Conservation (phyloP, 2,329 filamentous ascomycete species). For the Fusarium sp. region DNA sequence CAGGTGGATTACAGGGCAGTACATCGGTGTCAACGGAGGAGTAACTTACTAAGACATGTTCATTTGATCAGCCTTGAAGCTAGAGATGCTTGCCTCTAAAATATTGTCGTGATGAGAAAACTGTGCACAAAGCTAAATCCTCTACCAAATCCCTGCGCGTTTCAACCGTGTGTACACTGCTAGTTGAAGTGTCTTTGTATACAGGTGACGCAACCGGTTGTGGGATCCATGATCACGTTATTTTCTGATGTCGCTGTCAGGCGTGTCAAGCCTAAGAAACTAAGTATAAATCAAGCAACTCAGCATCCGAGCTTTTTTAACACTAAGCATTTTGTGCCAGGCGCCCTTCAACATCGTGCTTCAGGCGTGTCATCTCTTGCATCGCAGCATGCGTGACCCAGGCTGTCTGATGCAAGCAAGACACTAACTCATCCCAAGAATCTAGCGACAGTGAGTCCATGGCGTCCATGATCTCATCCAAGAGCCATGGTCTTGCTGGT, state of each 20-base stretch:
- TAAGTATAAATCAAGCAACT: too few species aligned
- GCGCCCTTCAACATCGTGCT: conserved; percentile 12
- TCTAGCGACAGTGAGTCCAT: conserved; percentile 2
- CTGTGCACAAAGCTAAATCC: not conserved
- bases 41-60: conserved; percentile 5
- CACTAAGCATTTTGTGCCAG: not conserved
- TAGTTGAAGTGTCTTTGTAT: too few species aligned
- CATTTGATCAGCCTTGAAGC: not conserved
- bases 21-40: conserved; percentile 19
- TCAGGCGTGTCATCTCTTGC: conserved; percentile 27
- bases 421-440: conserved; percentile 24
- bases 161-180: too few species aligned
- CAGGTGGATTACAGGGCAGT: conserved; percentile 36
- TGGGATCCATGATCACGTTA: too few species aligned
- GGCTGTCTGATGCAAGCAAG: conserved; percentile 9
- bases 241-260: too few species aligned
- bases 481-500: conserved; percentile 15
- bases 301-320: too few species aligned
- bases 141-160: not conserved
- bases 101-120: too few species aligned
- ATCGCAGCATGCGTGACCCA: conserved; percentile 31
- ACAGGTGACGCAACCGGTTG: too few species aligned
- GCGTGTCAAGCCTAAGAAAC: too few species aligned
- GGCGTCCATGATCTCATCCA: conserved; percentile 15
- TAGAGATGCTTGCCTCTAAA: not conserved